phyloP scores from a whole-genome alignment of 495 filamentous ascomycete genomes.

The Hypoxylon lienhwacheense region DNA sequence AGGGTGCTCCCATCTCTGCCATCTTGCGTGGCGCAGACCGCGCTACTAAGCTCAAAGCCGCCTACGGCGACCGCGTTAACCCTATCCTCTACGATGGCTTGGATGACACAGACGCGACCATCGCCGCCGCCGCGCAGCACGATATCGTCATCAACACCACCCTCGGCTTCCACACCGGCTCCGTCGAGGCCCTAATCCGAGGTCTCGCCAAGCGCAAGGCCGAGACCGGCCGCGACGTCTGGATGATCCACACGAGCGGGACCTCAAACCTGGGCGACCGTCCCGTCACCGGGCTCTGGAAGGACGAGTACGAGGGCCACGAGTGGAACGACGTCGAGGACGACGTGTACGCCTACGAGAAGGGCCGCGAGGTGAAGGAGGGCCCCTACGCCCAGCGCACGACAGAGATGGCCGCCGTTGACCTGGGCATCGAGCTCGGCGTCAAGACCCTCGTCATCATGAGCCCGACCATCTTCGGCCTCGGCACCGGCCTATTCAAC shows the following conservation, averaged over 20 bases:
- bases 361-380: conserved; percentile 38
- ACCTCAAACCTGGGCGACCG: conserved; percentile 52
- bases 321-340: conserved; percentile 48
- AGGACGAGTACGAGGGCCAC: conserved; percentile 35
- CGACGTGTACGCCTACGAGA: conserved; percentile 48
- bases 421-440: conserved; percentile 40
- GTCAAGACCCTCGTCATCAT: conserved; percentile 54
- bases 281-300: conserved; percentile 41
- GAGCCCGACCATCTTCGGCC: conserved; percentile 52
- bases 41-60: conserved; percentile 13
- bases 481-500: conserved; percentile 50
- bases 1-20: conserved; percentile 13
- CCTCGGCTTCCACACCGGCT: conserved; percentile 35
- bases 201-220: conserved; percentile 45
- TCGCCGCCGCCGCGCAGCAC: conserved; percentile 39
- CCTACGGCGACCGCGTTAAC: conserved; percentile 28
- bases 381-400: conserved; percentile 49
- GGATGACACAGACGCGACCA: conserved; percentile 39
- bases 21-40: conserved; percentile 29
- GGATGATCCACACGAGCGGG: conserved; percentile 52
- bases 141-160: conserved; percentile 49
- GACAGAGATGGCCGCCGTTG: conserved; percentile 50
- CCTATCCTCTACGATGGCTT: conserved; percentile 30
- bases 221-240: conserved; percentile 31
- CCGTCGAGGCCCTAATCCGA: conserved; percentile 39